A percentile compares a stretch with the other conserved stretches of the same genome.
These are phyloP conservation scores for Carnegiea gigantea DNA, from an alignment of 179 eudicot genomes.

Conservation along the genomic window DNA sequence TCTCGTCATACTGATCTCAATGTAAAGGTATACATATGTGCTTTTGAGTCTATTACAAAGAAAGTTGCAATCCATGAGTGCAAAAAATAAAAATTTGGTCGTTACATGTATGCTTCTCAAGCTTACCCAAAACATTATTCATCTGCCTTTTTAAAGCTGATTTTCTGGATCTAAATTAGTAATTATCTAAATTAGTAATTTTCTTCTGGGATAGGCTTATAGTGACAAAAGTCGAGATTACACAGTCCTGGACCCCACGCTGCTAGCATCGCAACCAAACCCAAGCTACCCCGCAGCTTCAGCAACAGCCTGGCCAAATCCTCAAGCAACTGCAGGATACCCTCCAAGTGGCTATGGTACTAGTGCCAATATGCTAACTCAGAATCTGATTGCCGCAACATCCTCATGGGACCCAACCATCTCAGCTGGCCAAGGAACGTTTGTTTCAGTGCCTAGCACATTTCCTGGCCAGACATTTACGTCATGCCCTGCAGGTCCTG, in stretches of 20 bases:
- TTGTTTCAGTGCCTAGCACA: conserved; percentile 42
- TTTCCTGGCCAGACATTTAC: conserved; percentile 48
- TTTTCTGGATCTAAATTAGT: conserved; percentile 1
- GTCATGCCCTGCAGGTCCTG: conserved; percentile 20
- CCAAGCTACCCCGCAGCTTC: conserved; percentile 33
- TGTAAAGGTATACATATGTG: conserved; percentile 64
- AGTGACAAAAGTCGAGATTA: conserved; percentile 72
- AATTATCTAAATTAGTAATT: conserved; percentile 3
- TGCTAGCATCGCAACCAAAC: conserved; percentile 36
- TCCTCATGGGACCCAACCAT: conserved; percentile 46
- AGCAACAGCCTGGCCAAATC: conserved; percentile 45
- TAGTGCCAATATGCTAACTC: conserved; percentile 26
- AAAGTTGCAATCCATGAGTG: conserved; percentile 22
- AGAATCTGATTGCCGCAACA: conserved; percentile 24
- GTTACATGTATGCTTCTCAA: conserved; percentile 35
- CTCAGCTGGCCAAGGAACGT: conserved; percentile 38
- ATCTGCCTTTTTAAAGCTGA: not conserved
- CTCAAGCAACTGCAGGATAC: conserved; percentile 37
- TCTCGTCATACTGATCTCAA: conserved; percentile 94
- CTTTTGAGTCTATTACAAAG: conserved; percentile 27
- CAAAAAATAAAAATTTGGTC: conserved; percentile 19
- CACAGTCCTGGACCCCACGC: conserved; percentile 42
- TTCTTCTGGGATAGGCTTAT: conserved; percentile 38
- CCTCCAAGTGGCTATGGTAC: conserved; percentile 34
- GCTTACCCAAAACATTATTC: conserved; percentile 8